phyloP scores from a whole-genome alignment of 129 eudicot genomes.

The Centaurea solstitialis region DNA sequence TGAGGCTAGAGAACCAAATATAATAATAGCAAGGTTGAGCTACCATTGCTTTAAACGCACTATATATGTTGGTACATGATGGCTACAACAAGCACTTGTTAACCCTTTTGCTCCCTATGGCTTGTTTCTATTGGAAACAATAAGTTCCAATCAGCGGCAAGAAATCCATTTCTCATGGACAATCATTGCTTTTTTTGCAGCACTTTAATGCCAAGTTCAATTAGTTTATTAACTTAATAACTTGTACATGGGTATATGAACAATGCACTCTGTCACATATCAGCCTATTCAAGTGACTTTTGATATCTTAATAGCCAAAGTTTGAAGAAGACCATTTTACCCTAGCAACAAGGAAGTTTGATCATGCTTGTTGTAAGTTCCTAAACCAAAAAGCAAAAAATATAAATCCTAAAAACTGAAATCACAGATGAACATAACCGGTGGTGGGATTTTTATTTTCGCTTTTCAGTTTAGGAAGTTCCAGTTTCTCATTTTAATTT shows the following conservation, averaged over 20 bases:
- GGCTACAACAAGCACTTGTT: not conserved
- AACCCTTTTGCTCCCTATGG: not conserved
- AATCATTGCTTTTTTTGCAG: not conserved
- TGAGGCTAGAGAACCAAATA: not conserved
- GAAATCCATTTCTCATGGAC: not conserved
- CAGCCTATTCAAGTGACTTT: not conserved
- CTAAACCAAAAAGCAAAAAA: constrained; percentile 1
- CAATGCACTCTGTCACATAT: not conserved
- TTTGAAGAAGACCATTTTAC: constrained; percentile 11
- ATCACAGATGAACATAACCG: too few relatives aligned
- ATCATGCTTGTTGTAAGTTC: not conserved
- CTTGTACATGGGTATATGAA: not conserved
- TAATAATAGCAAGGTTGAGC: not conserved
- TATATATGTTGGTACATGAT: not conserved
- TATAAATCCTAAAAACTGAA: not conserved
- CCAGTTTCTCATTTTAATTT: not conserved
- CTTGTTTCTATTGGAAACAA: not conserved
- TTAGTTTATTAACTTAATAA: not conserved
- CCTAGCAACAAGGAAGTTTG: not conserved
- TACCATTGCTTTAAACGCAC: not conserved
- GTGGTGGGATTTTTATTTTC: too few relatives aligned
- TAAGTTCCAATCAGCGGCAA: not conserved
- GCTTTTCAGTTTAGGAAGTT: too few relatives aligned
- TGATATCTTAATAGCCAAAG: not conserved
- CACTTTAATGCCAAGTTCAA: not conserved